Evolutionary conservation across 2,329 filamentous ascomycete genomes (phyloP).

Genomic region (Akanthomyces dipterigenus): DNA sequence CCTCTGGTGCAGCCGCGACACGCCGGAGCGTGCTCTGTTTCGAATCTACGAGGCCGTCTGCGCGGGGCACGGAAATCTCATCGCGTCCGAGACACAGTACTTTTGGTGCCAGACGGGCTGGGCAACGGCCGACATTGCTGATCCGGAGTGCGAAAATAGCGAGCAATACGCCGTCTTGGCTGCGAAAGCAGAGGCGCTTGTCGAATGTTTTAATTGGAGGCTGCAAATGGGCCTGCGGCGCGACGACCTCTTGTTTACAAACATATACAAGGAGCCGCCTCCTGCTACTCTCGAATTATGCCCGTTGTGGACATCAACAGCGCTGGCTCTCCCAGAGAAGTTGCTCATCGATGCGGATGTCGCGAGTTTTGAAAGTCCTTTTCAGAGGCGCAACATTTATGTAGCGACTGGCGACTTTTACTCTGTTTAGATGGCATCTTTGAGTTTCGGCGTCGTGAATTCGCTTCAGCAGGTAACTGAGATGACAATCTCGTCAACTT

Average conservation of each 20-base stretch:
- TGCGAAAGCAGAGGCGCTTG: constrained; percentile 18
- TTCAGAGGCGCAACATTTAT: constrained; percentile 14
- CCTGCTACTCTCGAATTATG: constrained; percentile 5
- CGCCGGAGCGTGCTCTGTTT: constrained; percentile 21
- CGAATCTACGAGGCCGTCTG: constrained; percentile 23
- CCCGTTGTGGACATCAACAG: constrained; percentile 10
- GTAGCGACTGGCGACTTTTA: constrained; percentile 13
- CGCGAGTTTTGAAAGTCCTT: constrained; percentile 11
- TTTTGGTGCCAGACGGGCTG: constrained; percentile 20
- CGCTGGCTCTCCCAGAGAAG: constrained; percentile 4
- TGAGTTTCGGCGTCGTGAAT: too few relatives aligned
- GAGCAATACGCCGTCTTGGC: constrained; percentile 21
- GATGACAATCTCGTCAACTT: too few relatives aligned
- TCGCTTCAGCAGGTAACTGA: too few relatives aligned
- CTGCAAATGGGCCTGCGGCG: constrained; percentile 18
- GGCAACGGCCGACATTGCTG: constrained; percentile 16
- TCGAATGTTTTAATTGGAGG: constrained; percentile 21
- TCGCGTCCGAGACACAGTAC: constrained; percentile 23
- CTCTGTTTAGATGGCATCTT: neutral
- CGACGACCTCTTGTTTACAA: neutral
- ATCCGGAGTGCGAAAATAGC: constrained; percentile 14
- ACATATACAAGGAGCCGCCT: neutral
- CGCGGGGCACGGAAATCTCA: constrained; percentile 18
- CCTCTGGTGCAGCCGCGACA: constrained; percentile 20
- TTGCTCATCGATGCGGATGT: constrained; percentile 6